phyloP scores from a whole-genome alignment of 2,329 filamentous ascomycete species.

The Lasiodiplodia sp. region DNA sequence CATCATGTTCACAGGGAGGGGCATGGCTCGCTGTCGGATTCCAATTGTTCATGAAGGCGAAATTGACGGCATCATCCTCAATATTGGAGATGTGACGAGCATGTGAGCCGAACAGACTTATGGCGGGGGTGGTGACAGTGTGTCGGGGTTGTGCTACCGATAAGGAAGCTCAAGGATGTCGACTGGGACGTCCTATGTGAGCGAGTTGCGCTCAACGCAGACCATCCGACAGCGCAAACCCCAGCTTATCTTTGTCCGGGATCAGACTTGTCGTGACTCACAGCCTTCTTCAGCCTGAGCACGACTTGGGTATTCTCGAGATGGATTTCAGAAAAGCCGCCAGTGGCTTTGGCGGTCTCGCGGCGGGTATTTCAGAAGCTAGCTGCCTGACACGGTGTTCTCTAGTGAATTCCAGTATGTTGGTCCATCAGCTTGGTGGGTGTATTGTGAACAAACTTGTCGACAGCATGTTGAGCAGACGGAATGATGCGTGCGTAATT shows the following conservation, averaged over 20 bases:
- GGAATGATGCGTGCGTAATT: too few relatives aligned
- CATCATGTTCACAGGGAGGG: too few relatives aligned
- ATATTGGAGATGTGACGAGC: background rate
- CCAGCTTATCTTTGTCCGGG: background rate
- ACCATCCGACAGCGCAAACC: background rate
- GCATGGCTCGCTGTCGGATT: too few relatives aligned
- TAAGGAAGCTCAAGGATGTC: constrained; percentile 2
- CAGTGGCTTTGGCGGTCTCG: background rate
- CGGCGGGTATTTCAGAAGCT: background rate
- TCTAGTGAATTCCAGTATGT: background rate
- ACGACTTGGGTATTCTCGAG: too few relatives aligned
- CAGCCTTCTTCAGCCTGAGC: too few relatives aligned
- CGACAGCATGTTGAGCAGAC: too few relatives aligned
- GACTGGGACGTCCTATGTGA: background rate
- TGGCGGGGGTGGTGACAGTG: background rate
- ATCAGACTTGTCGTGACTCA: too few relatives aligned
- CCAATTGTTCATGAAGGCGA: background rate
- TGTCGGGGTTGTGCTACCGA: background rate
- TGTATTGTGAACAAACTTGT: too few relatives aligned
- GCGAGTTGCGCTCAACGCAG: background rate
- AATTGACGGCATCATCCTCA: background rate
- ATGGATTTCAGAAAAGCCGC: background rate
- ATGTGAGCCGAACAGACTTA: background rate
- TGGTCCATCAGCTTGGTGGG: background rate
- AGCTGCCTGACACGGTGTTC: background rate